A percentile compares a stretch with the other conserved stretches of the same genome.
Evolutionary conservation across 371 early-diverging fungal species (phyloP).

Genomic region (Blakeslea trispora): DNA sequence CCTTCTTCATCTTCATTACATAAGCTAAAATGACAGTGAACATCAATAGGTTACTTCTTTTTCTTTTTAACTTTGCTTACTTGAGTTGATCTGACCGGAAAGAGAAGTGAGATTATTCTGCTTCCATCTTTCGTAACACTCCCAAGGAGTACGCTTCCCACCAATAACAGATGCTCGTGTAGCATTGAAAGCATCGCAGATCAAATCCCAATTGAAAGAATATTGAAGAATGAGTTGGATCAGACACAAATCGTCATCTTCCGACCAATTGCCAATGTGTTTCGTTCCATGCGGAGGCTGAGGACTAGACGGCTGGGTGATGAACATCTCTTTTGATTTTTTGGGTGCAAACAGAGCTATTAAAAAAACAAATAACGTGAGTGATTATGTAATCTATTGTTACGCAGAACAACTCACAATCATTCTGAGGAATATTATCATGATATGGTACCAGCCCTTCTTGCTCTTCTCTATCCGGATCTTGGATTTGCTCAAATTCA

Average conservation of each 20-base stretch:
- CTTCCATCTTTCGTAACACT: slow-evolving; percentile 63
- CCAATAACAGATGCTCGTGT: slow-evolving; percentile 55
- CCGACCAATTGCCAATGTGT: slow-evolving; percentile 48
- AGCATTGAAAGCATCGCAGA: slow-evolving; percentile 62
- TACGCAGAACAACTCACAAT: too few species aligned
- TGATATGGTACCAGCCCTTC: slow-evolving; percentile 32
- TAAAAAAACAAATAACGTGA: slow-evolving; percentile 9
- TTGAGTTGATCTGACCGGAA: slow-evolving; percentile 48
- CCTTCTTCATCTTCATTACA: slow-evolving; percentile 10
- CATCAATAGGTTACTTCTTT: slow-evolving; percentile 9
- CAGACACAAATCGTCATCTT: slow-evolving; percentile 71
- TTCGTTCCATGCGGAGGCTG: slow-evolving; percentile 8
- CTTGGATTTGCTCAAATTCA: slow-evolving; percentile 28
- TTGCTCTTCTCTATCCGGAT: slow-evolving; percentile 19
- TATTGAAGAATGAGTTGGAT: slow-evolving; percentile 58
- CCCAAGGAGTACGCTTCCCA: slow-evolving; percentile 67
- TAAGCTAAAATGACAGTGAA: slow-evolving; percentile 9
- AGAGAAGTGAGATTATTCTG: slow-evolving; percentile 46
- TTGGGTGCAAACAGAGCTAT: slow-evolving; percentile 53
- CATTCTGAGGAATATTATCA: slow-evolving; percentile 6
- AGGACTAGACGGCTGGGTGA: slow-evolving; percentile 36
- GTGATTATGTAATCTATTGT: neutral
- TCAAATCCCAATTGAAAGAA: slow-evolving; percentile 71
- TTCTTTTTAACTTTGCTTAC: slow-evolving; percentile 1
- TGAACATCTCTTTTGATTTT: slow-evolving; percentile 51